Evolutionary conservation across 164 flowering plant species (phyloP).

Genomic region (Stephania cephalantha): DNA sequence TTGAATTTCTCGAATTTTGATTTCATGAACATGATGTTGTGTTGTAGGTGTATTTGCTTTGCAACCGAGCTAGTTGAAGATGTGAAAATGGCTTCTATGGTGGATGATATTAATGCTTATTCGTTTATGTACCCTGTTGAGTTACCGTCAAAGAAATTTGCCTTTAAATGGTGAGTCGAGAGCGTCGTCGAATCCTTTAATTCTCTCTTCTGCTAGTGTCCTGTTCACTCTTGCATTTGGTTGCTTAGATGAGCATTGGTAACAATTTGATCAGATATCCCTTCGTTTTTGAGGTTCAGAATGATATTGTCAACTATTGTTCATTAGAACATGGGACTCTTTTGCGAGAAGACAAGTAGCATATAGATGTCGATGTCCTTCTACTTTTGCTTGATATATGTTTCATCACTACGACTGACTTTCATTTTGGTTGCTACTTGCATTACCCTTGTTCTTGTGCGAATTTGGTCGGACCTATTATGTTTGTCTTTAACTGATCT

Average conservation of each 20-base stretch:
- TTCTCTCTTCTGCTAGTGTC: background rate
- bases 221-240: background rate
- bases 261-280: background rate
- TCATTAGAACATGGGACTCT: background rate
- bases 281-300: background rate
- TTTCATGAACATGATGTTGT: background rate
- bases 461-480: background rate
- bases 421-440: background rate
- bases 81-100: conserved; percentile 42
- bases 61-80: conserved; percentile 45
- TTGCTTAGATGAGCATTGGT: background rate
- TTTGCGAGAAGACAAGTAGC: too few relatives aligned
- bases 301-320: background rate
- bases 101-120: conserved; percentile 88
- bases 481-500: background rate
- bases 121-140: conserved; percentile 66
- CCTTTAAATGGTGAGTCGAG: conserved; percentile 68
- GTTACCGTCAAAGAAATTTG: conserved; percentile 52
- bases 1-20: too few relatives aligned
- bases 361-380: too few relatives aligned
- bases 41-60: conserved; percentile 20
- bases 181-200: background rate
- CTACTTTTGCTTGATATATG: too few relatives aligned
- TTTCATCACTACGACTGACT: too few relatives aligned
- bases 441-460: background rate